phyloP scores from a whole-genome alignment of 2,329 filamentous ascomycete species.

The Pleomassaria siparia region DNA sequence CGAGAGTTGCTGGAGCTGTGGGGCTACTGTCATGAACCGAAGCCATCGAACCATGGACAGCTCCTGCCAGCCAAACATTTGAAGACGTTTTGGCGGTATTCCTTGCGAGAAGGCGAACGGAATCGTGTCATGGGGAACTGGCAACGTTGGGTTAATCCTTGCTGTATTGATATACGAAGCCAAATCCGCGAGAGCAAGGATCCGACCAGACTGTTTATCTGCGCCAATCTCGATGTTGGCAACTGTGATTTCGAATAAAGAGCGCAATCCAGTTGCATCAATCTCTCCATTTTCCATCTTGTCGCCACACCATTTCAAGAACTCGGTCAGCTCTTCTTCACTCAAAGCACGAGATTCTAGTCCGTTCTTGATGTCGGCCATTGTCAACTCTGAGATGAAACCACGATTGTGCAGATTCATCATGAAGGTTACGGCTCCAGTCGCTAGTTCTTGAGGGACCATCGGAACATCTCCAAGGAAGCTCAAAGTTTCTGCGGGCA shows the following conservation, averaged over 20 bases:
- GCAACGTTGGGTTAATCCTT: slow-evolving; percentile 78
- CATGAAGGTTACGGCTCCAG: slow-evolving; percentile 70
- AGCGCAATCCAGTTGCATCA: slow-evolving; percentile 66
- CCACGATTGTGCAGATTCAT: slow-evolving; percentile 80
- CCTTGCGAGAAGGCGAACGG: slow-evolving; percentile 79
- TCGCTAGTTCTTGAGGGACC: slow-evolving; percentile 73
- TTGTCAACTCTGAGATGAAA: slow-evolving; percentile 82
- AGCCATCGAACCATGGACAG: slow-evolving; percentile 86
- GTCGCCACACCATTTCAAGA: slow-evolving; percentile 79
- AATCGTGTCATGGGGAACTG: slow-evolving; percentile 78
- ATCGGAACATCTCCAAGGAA: slow-evolving; percentile 91
- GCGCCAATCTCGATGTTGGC: slow-evolving; percentile 60
- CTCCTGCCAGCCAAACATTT: slow-evolving; percentile 82
- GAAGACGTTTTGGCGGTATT: slow-evolving; percentile 67
- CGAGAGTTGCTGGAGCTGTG: slow-evolving; percentile 64
- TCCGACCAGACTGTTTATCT: slow-evolving; percentile 60
- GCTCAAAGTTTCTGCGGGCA: slow-evolving; percentile 68
- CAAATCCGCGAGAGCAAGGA: slow-evolving; percentile 78
- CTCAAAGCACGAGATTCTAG: slow-evolving; percentile 79
- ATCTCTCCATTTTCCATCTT: slow-evolving; percentile 73
- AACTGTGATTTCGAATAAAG: slow-evolving; percentile 78
- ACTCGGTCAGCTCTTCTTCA: slow-evolving; percentile 75
- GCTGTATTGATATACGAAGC: slow-evolving; percentile 73
- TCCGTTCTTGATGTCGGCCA: slow-evolving; percentile 81
- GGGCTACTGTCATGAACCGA: slow-evolving; percentile 66